These are phyloP conservation scores for Colletotrichum falcatum DNA, from an alignment of 2,329 filamentous ascomycete species.

Conservation along the genomic window DNA sequence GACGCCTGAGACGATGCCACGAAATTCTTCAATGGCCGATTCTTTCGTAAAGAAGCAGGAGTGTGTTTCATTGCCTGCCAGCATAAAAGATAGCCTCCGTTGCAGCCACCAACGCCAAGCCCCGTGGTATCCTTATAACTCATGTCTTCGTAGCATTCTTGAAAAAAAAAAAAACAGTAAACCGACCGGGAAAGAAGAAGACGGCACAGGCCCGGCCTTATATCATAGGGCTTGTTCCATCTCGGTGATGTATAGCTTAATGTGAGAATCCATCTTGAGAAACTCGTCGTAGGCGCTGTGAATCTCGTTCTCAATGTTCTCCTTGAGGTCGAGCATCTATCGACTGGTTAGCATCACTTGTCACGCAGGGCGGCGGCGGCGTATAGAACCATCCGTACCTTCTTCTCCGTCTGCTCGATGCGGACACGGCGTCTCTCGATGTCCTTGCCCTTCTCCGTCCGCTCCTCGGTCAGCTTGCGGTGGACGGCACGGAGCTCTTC, in stretches of 20 bases:
- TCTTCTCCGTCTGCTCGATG: conserved; percentile 98
- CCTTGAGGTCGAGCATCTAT: conserved; percentile 96
- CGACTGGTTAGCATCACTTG: conserved; percentile 38
- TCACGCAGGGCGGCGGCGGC: neutral
- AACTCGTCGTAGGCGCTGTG: conserved; percentile 93
- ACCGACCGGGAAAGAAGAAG: conserved; percentile 6
- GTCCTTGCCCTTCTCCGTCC: conserved; percentile 87
- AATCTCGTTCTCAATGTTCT: conserved; percentile 96
- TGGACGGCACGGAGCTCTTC: conserved; percentile 87
- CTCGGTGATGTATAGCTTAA: conserved; percentile 97
- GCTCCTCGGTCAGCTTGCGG: conserved; percentile 83
- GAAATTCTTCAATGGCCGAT: neutral
- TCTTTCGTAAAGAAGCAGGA: neutral
- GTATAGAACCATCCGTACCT: conserved; percentile 68
- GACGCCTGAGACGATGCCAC: conserved; percentile 37
- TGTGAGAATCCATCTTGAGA: conserved; percentile 96
- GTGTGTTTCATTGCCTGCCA: neutral
- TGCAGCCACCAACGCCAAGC: conserved; percentile 52
- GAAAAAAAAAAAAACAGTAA: too few relatives aligned
- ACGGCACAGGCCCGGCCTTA: neutral
- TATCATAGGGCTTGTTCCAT: conserved; percentile 87
- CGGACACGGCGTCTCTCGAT: conserved; percentile 92
- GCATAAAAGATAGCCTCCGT: conserved; percentile 2
- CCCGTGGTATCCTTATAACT: conserved; percentile 53
- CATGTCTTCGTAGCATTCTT: conserved; percentile 35